Conservation (phyloP, 768 basidiomycete species). For the Paxillus involutus region DNA sequence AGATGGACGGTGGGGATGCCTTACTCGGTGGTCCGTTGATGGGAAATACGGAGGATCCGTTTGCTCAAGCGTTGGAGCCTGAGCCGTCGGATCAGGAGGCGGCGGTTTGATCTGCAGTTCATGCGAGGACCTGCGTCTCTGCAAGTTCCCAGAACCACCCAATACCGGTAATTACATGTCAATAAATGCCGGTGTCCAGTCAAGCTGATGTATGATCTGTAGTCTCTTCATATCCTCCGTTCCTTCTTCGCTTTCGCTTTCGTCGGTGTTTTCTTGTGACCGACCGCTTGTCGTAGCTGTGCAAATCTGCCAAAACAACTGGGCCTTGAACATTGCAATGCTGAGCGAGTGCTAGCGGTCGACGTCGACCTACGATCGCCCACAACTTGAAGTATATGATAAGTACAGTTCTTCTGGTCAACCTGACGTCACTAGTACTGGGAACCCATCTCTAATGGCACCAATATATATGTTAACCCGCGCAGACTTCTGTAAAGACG, state of each 20-base stretch:
- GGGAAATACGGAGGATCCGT: slow-evolving; percentile 62
- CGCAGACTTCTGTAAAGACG: too few relatives aligned
- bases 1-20: slow-evolving; percentile 51
- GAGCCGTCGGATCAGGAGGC: slow-evolving; percentile 12
- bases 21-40: slow-evolving; percentile 62
- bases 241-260: neutral
- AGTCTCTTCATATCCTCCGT: neutral
- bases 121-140: neutral
- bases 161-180: slow-evolving; percentile 8
- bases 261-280: neutral
- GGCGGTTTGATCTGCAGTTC: slow-evolving; percentile 6
- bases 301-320: neutral
- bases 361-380: too few relatives aligned
- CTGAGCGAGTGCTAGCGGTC: neutral
- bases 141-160: neutral
- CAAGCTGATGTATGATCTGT: slow-evolving; percentile 4
- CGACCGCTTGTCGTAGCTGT: neutral
- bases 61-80: slow-evolving; percentile 35
- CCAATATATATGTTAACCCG: too few relatives aligned
- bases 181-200: neutral
- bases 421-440: too few relatives aligned
- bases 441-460: too few relatives aligned
- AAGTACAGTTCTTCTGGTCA: too few relatives aligned
- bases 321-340: neutral
- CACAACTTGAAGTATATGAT: too few relatives aligned